phyloP scores from a whole-genome alignment of 1,284 basidiomycete species.

The Acaromyces ingoldii region DNA sequence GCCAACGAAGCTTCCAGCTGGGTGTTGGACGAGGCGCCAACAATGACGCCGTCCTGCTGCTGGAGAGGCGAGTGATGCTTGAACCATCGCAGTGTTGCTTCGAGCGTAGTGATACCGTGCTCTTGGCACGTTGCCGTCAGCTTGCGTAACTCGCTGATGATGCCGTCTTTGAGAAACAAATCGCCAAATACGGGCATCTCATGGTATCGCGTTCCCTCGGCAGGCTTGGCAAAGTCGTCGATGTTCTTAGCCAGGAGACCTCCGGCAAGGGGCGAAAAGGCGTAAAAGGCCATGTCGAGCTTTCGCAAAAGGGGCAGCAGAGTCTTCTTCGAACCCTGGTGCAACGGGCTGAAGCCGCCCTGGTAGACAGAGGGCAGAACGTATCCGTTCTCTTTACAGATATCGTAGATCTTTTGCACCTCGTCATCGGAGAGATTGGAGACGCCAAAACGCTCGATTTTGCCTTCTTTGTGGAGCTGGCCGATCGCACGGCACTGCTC shows the following conservation, averaged over 20 bases:
- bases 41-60: constrained; percentile 6
- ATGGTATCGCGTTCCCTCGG: constrained; percentile 5
- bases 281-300: constrained; percentile 59
- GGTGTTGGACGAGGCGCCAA: constrained; percentile 3
- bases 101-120: not conserved
- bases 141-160: constrained; percentile 3
- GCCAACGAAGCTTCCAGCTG: constrained; percentile 1
- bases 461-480: constrained; percentile 6
- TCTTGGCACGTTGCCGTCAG: not conserved
- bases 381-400: constrained; percentile 1
- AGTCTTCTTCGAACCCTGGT: constrained; percentile 18
- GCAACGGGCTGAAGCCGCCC: constrained; percentile 52
- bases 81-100: constrained; percentile 4
- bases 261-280: constrained; percentile 52
- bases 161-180: constrained; percentile 2
- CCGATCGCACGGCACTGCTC: constrained; percentile 2
- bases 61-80: constrained; percentile 5
- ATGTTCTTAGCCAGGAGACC: constrained; percentile 16
- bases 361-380: constrained; percentile 59
- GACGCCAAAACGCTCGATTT: constrained; percentile 8
- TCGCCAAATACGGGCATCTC: constrained; percentile 2
- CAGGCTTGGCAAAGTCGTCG: constrained; percentile 2
- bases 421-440: not conserved
- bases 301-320: constrained; percentile 32
- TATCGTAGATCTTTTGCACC: not conserved